Conservation (phyloP, 768 basidiomycete genomes). For the Termitomyces sp. region DNA sequence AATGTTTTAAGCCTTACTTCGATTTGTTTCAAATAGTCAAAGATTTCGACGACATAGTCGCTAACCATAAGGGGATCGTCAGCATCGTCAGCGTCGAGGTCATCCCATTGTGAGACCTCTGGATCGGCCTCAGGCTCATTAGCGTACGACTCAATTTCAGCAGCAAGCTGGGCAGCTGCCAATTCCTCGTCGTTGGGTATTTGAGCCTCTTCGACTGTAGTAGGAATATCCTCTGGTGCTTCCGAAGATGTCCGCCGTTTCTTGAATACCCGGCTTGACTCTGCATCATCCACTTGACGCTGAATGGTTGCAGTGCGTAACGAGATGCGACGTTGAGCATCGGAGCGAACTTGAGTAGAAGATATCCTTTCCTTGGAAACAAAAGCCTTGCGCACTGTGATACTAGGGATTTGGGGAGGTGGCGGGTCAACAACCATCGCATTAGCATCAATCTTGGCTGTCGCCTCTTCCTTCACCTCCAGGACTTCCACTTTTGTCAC, state of each 20-base stretch:
- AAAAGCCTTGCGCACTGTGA: slow-evolving; percentile 33
- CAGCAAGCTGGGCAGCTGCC: slow-evolving; percentile 34
- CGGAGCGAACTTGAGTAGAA: slow-evolving; percentile 15
- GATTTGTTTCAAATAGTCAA: slow-evolving; percentile 81
- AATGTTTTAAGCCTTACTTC: slow-evolving; percentile 52
- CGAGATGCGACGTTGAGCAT: slow-evolving; percentile 18
- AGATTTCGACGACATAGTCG: slow-evolving; percentile 93
- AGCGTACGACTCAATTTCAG: slow-evolving; percentile 45
- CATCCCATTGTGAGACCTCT: slow-evolving; percentile 70
- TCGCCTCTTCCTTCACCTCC: slow-evolving; percentile 23
- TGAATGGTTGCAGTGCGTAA: slow-evolving; percentile 17
- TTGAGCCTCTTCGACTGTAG: slow-evolving; percentile 25
- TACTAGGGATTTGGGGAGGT: slow-evolving; percentile 29
- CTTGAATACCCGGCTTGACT: slow-evolving; percentile 58
- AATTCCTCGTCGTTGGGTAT: slow-evolving; percentile 41
- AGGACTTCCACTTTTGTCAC: slow-evolving; percentile 11
- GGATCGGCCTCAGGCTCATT: slow-evolving; percentile 63
- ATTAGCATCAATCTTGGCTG: slow-evolving; percentile 35
- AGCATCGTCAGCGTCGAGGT: slow-evolving; percentile 86
- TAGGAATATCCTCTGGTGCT: slow-evolving; percentile 41
- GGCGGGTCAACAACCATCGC: slow-evolving; percentile 49
- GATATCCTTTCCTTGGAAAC: slow-evolving; percentile 24
- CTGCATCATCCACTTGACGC: slow-evolving; percentile 43
- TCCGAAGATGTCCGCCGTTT: slow-evolving; percentile 71
- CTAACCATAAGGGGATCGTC: slow-evolving; percentile 97